phyloP scores from a whole-genome alignment of 345 rosid species.

The Trapa incisa region DNA sequence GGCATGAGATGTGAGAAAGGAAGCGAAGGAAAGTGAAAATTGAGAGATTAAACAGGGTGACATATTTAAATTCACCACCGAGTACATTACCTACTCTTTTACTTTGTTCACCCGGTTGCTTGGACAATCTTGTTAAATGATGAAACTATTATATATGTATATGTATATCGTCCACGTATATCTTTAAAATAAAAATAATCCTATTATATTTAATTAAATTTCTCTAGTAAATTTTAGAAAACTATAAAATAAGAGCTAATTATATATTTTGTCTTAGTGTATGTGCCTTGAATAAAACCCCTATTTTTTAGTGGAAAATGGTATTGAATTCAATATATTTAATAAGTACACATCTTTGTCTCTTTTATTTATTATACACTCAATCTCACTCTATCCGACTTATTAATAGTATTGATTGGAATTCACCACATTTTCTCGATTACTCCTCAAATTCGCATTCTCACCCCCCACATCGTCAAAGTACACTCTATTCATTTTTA shows the following conservation, averaged over 20 bases:
- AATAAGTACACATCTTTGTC: background rate
- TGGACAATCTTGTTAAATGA: too few relatives aligned
- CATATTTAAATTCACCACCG: slow-evolving; percentile 16
- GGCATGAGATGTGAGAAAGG: slow-evolving; percentile 13
- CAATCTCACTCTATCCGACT: slow-evolving; percentile 40
- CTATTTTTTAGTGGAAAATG: too few relatives aligned
- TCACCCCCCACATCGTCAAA: slow-evolving; percentile 65
- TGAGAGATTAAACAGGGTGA: slow-evolving; percentile 22
- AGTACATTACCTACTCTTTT: slow-evolving; percentile 8
- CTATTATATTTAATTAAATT: background rate
- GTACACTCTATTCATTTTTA: too few relatives aligned
- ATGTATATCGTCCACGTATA: too few relatives aligned
- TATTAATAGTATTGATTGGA: slow-evolving; percentile 61
- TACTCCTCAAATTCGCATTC: slow-evolving; percentile 99
- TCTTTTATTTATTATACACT: too few relatives aligned
- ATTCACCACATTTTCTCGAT: slow-evolving; percentile 98
- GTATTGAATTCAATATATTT: background rate
- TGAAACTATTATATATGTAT: too few relatives aligned
- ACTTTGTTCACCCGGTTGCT: too few relatives aligned
- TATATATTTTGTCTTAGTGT: background rate
- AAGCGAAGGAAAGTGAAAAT: slow-evolving; percentile 24
- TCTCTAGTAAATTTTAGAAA: background rate
- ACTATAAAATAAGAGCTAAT: slow-evolving; percentile 5
- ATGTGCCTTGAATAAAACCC: slow-evolving; percentile 23
- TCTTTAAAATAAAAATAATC: too few relatives aligned